A percentile compares a stretch with the other conserved stretches of the same genome.
phyloP scores from a whole-genome alignment of 1,284 basidiomycete species.

The Ceratobasidium papillatum region DNA sequence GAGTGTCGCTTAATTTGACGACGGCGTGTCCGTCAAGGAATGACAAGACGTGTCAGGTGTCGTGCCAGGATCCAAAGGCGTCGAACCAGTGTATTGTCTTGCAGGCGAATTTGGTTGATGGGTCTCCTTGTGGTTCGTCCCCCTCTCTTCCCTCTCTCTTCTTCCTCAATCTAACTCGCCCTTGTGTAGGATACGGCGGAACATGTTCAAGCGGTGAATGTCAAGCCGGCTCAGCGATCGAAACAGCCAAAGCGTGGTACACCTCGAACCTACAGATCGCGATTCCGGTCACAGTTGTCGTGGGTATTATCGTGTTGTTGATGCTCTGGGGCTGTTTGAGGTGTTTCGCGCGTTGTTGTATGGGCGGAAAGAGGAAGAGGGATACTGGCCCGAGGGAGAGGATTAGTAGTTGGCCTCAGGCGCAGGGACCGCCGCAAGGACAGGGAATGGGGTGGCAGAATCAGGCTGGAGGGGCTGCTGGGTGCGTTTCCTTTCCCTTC shows the following conservation, averaged over 20 bases:
- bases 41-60: constrained; percentile 77
- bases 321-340: constrained; percentile 54
- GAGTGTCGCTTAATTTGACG: constrained; percentile 72
- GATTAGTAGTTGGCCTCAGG: constrained; percentile 36
- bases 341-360: constrained; percentile 18
- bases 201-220: constrained; percentile 74
- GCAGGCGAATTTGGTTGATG: constrained; percentile 80
- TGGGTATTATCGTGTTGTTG: constrained; percentile 66
- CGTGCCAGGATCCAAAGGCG: constrained; percentile 76
- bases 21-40: constrained; percentile 71
- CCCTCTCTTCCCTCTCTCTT: background rate
- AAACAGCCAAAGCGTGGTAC: constrained; percentile 78
- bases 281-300: constrained; percentile 81
- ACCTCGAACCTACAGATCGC: constrained; percentile 79
- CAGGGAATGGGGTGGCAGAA: constrained; percentile 31
- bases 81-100: constrained; percentile 76
- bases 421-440: constrained; percentile 11
- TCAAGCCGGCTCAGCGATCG: constrained; percentile 67
- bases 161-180: background rate
- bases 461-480: constrained; percentile 29
- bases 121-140: constrained; percentile 79
- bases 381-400: constrained; percentile 1
- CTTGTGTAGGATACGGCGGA: constrained; percentile 69
- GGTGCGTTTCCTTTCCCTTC: background rate
- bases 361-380: constrained; percentile 27